These are phyloP conservation scores for Kickxella alabastrina DNA, from an alignment of 192 early-diverging fungal genomes.

Conservation along the genomic window DNA sequence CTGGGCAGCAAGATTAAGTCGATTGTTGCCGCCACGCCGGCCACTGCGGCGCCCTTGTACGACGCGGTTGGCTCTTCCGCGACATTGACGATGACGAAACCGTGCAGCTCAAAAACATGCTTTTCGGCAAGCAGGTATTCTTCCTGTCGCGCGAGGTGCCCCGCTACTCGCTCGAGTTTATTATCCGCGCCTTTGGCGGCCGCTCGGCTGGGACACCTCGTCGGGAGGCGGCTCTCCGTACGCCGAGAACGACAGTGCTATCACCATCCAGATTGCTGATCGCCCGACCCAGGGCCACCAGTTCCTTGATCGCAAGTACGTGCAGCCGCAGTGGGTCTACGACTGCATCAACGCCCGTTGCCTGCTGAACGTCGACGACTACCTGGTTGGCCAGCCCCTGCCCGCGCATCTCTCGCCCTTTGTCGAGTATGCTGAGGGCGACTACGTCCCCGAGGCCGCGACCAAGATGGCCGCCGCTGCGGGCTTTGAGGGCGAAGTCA, in stretches of 20 bases:
- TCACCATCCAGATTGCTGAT: slow-evolving; percentile 89
- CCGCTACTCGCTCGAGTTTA: slow-evolving; percentile 86
- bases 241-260: slow-evolving; percentile 71
- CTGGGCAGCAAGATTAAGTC: slow-evolving; percentile 41
- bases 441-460: slow-evolving; percentile 76
- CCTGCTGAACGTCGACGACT: slow-evolving; percentile 59
- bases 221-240: slow-evolving; percentile 77
- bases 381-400: slow-evolving; percentile 75
- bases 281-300: slow-evolving; percentile 66
- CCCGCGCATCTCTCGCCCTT: slow-evolving; percentile 96
- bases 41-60: slow-evolving; percentile 16
- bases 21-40: slow-evolving; percentile 13
- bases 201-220: slow-evolving; percentile 83
- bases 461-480: slow-evolving; percentile 41
- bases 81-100: slow-evolving; percentile 13
- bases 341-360: slow-evolving; percentile 87
- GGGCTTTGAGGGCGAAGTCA: slow-evolving; percentile 62
- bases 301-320: slow-evolving; percentile 66
- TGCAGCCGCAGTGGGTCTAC: slow-evolving; percentile 99
- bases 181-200: slow-evolving; percentile 86
- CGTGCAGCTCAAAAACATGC: slow-evolving; percentile 44
- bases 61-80: slow-evolving; percentile 7
- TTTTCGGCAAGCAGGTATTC: slow-evolving; percentile 67
- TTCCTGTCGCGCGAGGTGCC: slow-evolving; percentile 94
- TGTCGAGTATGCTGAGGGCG: slow-evolving; percentile 77